Evolutionary conservation across 1,139 yeast genomes (phyloP).

Genomic region (Blastobotrys serpentis): DNA sequence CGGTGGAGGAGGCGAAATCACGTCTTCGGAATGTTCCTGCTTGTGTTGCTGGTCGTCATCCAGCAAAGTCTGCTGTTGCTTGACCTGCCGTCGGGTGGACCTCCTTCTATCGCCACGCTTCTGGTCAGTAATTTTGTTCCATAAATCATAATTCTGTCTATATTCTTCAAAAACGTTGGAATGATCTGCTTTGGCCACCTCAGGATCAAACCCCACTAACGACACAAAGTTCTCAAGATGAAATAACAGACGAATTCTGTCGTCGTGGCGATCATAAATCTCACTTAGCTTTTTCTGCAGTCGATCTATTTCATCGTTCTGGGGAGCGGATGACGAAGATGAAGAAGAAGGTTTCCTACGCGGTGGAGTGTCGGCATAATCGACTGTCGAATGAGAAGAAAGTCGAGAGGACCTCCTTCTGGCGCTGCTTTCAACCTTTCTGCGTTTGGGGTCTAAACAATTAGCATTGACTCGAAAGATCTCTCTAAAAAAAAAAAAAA

Average conservation of each 20-base stretch:
- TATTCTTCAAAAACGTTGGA: constrained; percentile 41
- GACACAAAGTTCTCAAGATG: constrained; percentile 61
- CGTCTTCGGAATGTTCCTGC: too few species aligned
- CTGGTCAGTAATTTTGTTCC: constrained; percentile 38
- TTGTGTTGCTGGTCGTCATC: constrained; percentile 18
- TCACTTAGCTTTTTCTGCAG: constrained; percentile 27
- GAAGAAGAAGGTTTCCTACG: constrained; percentile 3
- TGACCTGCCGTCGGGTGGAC: constrained; percentile 34
- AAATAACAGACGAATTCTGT: constrained; percentile 49
- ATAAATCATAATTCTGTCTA: constrained; percentile 37
- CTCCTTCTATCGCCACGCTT: constrained; percentile 29
- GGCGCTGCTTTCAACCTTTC: constrained; percentile 18
- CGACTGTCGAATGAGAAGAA: not conserved
- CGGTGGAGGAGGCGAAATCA: constrained; percentile 24
- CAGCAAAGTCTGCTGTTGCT: constrained; percentile 24
- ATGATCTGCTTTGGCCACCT: constrained; percentile 46
- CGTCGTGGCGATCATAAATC: constrained; percentile 48
- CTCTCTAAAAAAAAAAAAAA: too few species aligned
- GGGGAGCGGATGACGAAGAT: not conserved
- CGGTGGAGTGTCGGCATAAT: constrained; percentile 11
- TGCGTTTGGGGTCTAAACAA: constrained; percentile 18
- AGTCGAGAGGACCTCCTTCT: constrained; percentile 7
- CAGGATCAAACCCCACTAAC: constrained; percentile 60
- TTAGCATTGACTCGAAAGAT: not conserved
- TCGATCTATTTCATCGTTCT: constrained; percentile 13